Conservation (phyloP, 257 asterid species). For the Nyctanthes arbortristis region DNA sequence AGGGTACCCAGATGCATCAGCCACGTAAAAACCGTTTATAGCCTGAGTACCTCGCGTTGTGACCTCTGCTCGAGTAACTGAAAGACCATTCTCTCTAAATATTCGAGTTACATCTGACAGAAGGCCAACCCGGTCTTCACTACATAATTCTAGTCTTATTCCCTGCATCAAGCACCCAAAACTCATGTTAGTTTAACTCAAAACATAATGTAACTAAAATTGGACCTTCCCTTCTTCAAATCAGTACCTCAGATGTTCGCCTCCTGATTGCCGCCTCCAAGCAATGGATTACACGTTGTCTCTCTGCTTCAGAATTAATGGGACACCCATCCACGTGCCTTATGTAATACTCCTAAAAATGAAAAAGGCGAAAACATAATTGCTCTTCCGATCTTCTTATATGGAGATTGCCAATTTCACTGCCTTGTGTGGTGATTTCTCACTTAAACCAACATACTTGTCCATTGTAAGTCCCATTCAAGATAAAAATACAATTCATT, state of each 20-base stretch:
- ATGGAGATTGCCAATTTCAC: not conserved
- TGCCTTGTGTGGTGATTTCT: not conserved
- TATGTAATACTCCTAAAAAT: slow-evolving; percentile 62
- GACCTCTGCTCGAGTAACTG: slow-evolving; percentile 66
- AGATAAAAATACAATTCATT: not conserved
- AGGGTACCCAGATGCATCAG: slow-evolving; percentile 52
- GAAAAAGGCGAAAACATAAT: slow-evolving; percentile 2
- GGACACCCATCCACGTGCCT: slow-evolving; percentile 68
- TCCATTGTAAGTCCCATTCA: not conserved
- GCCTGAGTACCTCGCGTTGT: slow-evolving; percentile 59
- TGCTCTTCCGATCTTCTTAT: too few relatives aligned
- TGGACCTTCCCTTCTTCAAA: not conserved
- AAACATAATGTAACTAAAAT: slow-evolving; percentile 1
- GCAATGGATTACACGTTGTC: slow-evolving; percentile 63
- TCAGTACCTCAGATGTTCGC: slow-evolving; percentile 56
- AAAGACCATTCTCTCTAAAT: slow-evolving; percentile 64
- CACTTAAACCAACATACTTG: not conserved
- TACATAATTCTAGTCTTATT: slow-evolving; percentile 55
- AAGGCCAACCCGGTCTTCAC: slow-evolving; percentile 61
- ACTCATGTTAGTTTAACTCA: not conserved
- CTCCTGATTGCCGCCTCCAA: slow-evolving; percentile 76
- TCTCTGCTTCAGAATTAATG: slow-evolving; percentile 59
- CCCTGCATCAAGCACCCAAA: slow-evolving; percentile 39
- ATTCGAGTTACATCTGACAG: slow-evolving; percentile 64
- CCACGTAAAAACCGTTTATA: slow-evolving; percentile 54